These are phyloP conservation scores for Trypanosoma mega DNA, from an alignment of 208 protist species.

Conservation along the genomic window DNA sequence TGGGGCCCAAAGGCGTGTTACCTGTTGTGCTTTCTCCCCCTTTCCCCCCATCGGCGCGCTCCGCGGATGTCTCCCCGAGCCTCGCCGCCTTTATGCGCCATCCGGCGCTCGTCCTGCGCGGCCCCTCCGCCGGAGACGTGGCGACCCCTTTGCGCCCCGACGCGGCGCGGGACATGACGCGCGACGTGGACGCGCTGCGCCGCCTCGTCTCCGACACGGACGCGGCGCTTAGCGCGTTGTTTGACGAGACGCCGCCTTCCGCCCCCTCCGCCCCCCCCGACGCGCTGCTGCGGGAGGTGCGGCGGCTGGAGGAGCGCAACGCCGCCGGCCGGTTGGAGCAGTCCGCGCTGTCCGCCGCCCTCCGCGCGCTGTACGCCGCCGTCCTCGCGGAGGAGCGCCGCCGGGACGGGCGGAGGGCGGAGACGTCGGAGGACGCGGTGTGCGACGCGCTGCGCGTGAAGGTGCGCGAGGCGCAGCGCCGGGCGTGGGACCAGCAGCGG, in stretches of 20 bases:
- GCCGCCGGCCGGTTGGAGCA: neutral
- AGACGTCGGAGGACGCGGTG: neutral
- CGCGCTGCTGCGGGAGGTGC: neutral
- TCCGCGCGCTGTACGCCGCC: slow-evolving; percentile 3
- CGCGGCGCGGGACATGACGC: neutral
- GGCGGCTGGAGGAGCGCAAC: neutral
- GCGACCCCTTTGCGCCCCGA: neutral
- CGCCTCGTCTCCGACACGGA: neutral
- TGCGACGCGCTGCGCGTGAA: slow-evolving; percentile 15
- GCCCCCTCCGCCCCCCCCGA: neutral
- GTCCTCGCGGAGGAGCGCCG: slow-evolving; percentile 4
- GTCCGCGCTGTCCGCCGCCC: neutral
- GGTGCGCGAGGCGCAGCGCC: slow-evolving; percentile 4
- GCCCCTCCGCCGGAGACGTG: neutral
- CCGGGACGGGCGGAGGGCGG: neutral
- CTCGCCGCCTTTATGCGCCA: slow-evolving; percentile 2
- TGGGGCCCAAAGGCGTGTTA: no score
- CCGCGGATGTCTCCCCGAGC: no score
- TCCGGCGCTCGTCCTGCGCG: neutral
- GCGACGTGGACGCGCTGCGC: neutral
- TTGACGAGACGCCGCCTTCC: neutral
- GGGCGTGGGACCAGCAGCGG: slow-evolving; percentile 3
- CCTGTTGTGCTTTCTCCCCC: no score
- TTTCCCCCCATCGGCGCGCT: no score
- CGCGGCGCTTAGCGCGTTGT: neutral